These are phyloP conservation scores for Emericellopsis cladophorae DNA, from an alignment of 2,329 filamentous ascomycete species.

Conservation along the genomic window DNA sequence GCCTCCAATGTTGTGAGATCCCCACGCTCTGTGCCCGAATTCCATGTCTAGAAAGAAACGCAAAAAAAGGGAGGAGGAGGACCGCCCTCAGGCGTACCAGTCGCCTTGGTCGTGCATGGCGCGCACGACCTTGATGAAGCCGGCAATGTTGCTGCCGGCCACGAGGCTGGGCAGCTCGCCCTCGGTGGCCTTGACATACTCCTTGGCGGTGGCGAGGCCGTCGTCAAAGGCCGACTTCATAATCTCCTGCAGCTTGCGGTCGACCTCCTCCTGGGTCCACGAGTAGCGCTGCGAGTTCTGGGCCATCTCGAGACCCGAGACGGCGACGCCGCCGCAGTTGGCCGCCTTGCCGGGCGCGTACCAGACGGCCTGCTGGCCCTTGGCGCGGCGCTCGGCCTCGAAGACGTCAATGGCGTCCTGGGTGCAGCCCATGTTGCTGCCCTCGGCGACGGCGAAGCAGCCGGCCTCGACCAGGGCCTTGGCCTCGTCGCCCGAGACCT, in stretches of 20 bases:
- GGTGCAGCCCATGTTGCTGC: constrained; percentile 98
- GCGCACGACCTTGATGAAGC: constrained; percentile 88
- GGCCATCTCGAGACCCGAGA: constrained; percentile 96
- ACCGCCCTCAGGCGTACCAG: constrained; percentile 61
- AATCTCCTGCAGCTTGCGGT: constrained; percentile 79
- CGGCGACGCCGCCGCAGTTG: constrained; percentile 94
- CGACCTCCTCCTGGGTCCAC: constrained; percentile 86
- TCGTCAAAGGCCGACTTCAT: constrained; percentile 92
- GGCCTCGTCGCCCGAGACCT: constrained; percentile 86
- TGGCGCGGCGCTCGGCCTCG: constrained; percentile 62
- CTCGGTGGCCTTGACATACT: constrained; percentile 68
- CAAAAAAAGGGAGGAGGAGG: no score
- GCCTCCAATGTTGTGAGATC: no score
- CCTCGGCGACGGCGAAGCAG: constrained; percentile 81
- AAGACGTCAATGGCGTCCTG: constrained; percentile 91
- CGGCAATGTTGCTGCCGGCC: constrained; percentile 91
- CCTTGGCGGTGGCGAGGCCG: constrained; percentile 77
- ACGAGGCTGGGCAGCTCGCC: constrained; percentile 83
- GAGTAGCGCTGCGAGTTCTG: constrained; percentile 83
- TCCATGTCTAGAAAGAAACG: not conserved
- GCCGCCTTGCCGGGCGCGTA: constrained; percentile 95
- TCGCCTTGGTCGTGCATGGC: constrained; percentile 97
- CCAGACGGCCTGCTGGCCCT: constrained; percentile 66
- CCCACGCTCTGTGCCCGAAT: not conserved
- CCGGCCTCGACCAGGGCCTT: constrained; percentile 62